Evolutionary conservation across 495 filamentous ascomycete genomes (phyloP), one percentile per base, ranked within the genome.

Genomic region (Amphirosellinia nigrospora): DNA sequence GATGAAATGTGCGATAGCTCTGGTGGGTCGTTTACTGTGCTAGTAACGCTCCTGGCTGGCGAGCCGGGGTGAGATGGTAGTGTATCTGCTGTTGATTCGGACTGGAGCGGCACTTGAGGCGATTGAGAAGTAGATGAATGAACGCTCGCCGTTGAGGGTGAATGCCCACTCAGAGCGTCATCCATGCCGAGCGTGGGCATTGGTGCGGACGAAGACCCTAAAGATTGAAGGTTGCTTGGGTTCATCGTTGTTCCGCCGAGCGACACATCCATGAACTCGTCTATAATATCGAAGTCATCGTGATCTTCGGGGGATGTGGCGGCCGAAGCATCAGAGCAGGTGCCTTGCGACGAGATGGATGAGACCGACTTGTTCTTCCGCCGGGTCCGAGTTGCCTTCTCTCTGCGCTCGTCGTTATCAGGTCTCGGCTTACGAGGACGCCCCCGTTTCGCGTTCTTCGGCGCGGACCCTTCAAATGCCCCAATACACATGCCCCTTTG

Each of bases 401-500:
- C 86, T 39, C 87, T 83, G 38, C 91, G 86, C 64, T 90, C 87
- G 26, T 93, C 91, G 71, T 90, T 74, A 28, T 83, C 83, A 0
- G 82, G 82, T 36, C 83, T 67, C 63, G 81, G 77, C 76, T 86
- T 86, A 34, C 81, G 79, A 3, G 84, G 84, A 30, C 84, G 79
- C 3, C 84, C 84, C 16, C 84, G 81, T 75, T 86, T 86, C 23
- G 83, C 83, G 21, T 80, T 81, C 69, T 86, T 86, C 73, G 91
- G 90, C 23, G 92, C 88, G 60, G 94, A 86, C 16, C 92, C 93
- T 71, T 94, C 93, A 73, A 97, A 94, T 3, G 92, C 94, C 46
- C 96, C 96, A 52, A 93, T 89, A 80, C 96, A 99, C 90, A 96
- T 96, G 38, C 94, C 95, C 10, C 96, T 89, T 78, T 98, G 96